These are phyloP conservation scores for Globisporangium irregulare DNA, from an alignment of 352 stramenopile genomes.

Conservation along the genomic window DNA sequence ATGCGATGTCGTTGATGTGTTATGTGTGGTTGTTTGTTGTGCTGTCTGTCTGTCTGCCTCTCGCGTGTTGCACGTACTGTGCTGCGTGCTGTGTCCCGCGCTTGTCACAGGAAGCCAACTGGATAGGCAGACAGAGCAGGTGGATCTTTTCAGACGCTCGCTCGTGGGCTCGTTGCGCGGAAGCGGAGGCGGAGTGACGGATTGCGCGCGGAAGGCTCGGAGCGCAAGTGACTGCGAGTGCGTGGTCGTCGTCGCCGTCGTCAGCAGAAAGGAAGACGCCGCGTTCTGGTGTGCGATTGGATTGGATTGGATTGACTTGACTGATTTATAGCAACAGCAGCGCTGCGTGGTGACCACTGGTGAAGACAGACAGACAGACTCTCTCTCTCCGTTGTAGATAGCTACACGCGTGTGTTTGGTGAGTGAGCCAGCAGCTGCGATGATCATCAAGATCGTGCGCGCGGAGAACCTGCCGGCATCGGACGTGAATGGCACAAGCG, in stretches of 20 bases:
- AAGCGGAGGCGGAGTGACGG: neutral
- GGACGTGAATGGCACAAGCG: constrained; percentile 61
- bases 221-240: neutral
- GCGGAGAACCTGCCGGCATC: constrained; percentile 66
- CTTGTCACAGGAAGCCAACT: neutral
- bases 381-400: neutral
- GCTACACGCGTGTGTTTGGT: neutral
- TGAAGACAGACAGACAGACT: neutral
- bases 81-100: neutral
- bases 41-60: neutral
- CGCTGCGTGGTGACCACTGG: neutral
- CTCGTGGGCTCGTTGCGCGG: neutral
- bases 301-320: neutral
- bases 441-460: constrained; percentile 64
- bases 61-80: neutral
- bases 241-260: neutral
- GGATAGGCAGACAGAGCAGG: neutral
- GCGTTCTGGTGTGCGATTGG: neutral
- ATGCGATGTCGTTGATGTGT: neutral
- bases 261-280: neutral
- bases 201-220: neutral
- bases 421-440: neutral
- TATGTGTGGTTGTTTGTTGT: neutral
- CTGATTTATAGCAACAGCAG: neutral
- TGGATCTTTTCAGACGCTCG: constrained; percentile 1